Evolutionary conservation across 805 yeast species (phyloP).

Genomic region (Candida gorgasii): DNA sequence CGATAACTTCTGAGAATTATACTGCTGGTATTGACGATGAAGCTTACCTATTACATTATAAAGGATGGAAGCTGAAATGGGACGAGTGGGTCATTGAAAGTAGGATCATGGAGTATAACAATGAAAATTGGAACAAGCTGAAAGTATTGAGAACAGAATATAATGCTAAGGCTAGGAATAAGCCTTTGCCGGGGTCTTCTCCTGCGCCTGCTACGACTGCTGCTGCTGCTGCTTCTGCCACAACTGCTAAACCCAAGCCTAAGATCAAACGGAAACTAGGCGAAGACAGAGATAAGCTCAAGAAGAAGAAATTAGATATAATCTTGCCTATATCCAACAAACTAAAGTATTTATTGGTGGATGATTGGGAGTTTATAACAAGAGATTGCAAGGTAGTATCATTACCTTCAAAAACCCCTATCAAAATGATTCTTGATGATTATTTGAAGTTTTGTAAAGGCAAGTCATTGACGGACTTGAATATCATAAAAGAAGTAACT

Average conservation of each 20-base stretch:
- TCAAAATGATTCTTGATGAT: conserved; percentile 53
- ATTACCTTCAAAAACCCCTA: conserved; percentile 61
- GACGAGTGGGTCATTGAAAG: conserved; percentile 89
- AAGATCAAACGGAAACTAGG: conserved; percentile 9
- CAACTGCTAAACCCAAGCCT: conserved; percentile 7
- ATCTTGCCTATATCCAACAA: conserved; percentile 59
- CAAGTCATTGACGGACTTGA: conserved; percentile 16
- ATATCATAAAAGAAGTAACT: conserved; percentile 63
- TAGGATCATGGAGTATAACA: conserved; percentile 66
- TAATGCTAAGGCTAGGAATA: conserved; percentile 12
- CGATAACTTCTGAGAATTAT: conserved; percentile 24
- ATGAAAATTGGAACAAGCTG: conserved; percentile 66
- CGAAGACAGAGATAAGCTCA: conserved; percentile 11
- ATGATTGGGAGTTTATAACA: conserved; percentile 92
- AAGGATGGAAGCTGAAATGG: conserved; percentile 96
- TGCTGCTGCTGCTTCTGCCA: conserved; percentile 11
- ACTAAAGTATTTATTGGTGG: conserved; percentile 72
- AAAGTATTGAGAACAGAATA: conserved; percentile 39
- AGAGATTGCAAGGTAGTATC: conserved; percentile 70
- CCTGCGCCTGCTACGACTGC: conserved; percentile 9
- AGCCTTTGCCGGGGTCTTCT: neutral
- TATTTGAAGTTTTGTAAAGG: conserved; percentile 33
- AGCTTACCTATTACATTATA: conserved; percentile 77
- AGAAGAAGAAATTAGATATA: conserved; percentile 47
- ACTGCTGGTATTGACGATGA: conserved; percentile 25